Base-by-base conservation (phyloP, 140 eudicot species). In the Cichorium intybus region DNA sequence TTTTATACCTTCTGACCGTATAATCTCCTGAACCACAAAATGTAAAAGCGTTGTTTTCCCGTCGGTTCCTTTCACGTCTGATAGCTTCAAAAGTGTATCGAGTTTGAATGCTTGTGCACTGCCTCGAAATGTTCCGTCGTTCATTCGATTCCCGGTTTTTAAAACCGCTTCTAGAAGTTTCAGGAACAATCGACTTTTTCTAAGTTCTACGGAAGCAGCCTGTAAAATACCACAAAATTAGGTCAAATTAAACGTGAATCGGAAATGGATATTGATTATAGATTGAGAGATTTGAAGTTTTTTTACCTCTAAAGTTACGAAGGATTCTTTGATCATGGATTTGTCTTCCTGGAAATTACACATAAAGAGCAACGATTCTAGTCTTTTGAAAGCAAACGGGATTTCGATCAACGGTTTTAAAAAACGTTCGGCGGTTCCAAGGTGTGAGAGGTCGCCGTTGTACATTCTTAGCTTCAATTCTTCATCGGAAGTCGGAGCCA, bases 41-140 rank as follows among this genome's bases (percentile, higher is more conserved):
- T 93, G 99, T n/a, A 93, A 63, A 54, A 93, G 87, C 6, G 99
- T 93, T 20, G 99, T 93, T 75, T 93, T 93, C 34, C 99, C 99
- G 34, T 93, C 99, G 34, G 76, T 76, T 76, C 95, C 97, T 80
- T 82, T 93, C 0, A 89, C 99, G 43, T 93, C 99, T 11, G 97
- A 82, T 62, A 93, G 60, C 39, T 93, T 93, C 50, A 93, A 63
- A 14, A 93, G 97, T 2, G 99, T 93, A 35, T 93, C 99, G 23
- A 93, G 97, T 70, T 93, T 93, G 39, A 93, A 93, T 45, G 99
- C 99, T 78, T 93, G 99, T 48, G 99, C 99, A 50, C 94, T 88
- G 7, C 99, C 99, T 22, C 97, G 99, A 59, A 83, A 93, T 4
- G 99, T 93, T 60, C 99, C 99, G 26, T 66, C 94, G 0, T 93